phyloP scores from a whole-genome alignment of 345 rosid species.

The Tarenaya hassleriana region DNA sequence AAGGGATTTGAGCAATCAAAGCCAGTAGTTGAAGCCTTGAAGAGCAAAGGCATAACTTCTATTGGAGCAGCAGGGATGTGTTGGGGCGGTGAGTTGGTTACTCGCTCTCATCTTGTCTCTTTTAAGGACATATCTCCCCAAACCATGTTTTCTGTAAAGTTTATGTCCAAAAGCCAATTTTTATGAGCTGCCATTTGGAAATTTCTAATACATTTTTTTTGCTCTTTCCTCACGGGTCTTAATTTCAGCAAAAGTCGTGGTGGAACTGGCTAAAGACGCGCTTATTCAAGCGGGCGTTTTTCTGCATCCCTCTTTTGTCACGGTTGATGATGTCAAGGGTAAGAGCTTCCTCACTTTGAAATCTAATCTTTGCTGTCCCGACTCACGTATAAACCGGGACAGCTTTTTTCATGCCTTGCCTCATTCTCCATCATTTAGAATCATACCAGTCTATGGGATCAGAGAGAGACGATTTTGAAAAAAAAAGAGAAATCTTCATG shows the following conservation, averaged over 20 bases:
- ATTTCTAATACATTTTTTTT: not conserved
- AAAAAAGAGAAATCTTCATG: too few relatives aligned
- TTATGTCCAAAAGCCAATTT: not conserved
- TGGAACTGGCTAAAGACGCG: constrained; percentile 37
- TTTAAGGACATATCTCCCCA: not conserved
- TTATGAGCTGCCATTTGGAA: too few relatives aligned
- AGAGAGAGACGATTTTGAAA: too few relatives aligned
- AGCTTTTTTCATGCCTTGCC: too few relatives aligned
- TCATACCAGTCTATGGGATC: not conserved
- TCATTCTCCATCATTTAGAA: too few relatives aligned
- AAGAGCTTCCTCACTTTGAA: constrained; percentile 6
- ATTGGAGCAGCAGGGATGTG: constrained; percentile 52
- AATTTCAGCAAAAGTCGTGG: constrained; percentile 58
- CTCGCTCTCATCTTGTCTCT: not conserved
- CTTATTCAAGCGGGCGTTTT: constrained; percentile 55
- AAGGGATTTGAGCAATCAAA: constrained; percentile 60
- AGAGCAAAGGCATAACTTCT: constrained; percentile 37
- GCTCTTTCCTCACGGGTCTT: not conserved
- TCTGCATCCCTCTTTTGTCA: constrained; percentile 54
- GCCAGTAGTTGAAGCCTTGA: constrained; percentile 42
- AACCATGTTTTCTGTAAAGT: not conserved
- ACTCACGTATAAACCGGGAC: too few relatives aligned
- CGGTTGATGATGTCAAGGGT: constrained; percentile 57
- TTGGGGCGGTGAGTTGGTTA: constrained; percentile 40
- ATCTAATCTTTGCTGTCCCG: not conserved